Percentiles rank a stretch among this genome's conserved stretches.
Evolutionary conservation across 345 rosid genomes (phyloP).

Genomic region (Ceriops zippeliana): DNA sequence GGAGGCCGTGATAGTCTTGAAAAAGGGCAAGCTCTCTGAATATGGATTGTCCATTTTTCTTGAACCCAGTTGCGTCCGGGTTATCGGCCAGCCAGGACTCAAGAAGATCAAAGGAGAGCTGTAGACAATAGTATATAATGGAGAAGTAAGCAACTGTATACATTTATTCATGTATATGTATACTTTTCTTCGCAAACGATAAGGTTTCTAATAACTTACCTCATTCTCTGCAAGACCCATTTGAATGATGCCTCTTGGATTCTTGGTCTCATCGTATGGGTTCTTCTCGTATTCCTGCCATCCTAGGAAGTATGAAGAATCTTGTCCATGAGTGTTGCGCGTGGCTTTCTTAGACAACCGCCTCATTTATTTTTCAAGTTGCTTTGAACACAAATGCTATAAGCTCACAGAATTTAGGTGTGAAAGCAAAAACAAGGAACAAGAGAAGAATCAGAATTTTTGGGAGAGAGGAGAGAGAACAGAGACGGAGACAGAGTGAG

Average conservation of each 20-base stretch:
- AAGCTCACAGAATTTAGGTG: too few species aligned
- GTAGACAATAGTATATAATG: constrained; percentile 14
- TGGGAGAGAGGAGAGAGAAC: constrained; percentile 10
- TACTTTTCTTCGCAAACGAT: background rate
- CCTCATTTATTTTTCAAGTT: constrained; percentile 33
- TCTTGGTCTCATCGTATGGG: constrained; percentile 58
- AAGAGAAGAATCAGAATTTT: too few species aligned
- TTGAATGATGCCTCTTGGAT: constrained; percentile 70
- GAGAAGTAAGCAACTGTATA: background rate
- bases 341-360: constrained; percentile 60
- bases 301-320: constrained; percentile 77
- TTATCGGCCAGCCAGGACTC: constrained; percentile 68
- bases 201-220: constrained; percentile 28
- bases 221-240: constrained; percentile 91
- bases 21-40: constrained; percentile 81
- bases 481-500: background rate
- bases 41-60: constrained; percentile 57
- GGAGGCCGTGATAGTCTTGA: constrained; percentile 78
- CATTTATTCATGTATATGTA: too few species aligned
- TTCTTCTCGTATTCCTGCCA: constrained; percentile 83
- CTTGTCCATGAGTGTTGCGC: constrained; percentile 70
- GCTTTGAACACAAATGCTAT: background rate
- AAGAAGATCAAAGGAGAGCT: constrained; percentile 66
- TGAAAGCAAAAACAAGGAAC: background rate
- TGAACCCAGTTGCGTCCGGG: constrained; percentile 60